Percentiles rank a stretch among this genome's conserved stretches.
These are phyloP conservation scores for Pseudocercospora macadamiae DNA, from an alignment of 2,329 filamentous ascomycete species.

Conservation along the genomic window DNA sequence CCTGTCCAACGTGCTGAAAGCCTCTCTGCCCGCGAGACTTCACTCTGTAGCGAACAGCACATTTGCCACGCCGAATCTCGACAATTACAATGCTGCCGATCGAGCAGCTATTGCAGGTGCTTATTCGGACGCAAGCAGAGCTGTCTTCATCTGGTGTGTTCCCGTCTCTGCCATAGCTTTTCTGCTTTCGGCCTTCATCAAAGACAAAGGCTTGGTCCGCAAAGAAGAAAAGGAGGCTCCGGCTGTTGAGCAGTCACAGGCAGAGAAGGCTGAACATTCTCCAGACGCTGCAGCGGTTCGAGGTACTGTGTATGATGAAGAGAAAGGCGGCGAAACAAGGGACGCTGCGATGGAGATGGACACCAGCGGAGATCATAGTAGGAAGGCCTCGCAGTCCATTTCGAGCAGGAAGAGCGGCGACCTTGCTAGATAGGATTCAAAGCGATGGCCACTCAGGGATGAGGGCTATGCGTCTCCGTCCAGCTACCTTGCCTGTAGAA, in stretches of 20 bases:
- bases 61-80: conserved; percentile 42
- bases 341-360: not conserved
- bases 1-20: conserved; percentile 39
- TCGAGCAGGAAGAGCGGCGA: not conserved
- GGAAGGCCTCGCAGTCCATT: not conserved
- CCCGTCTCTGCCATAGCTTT: conserved; percentile 58
- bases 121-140: conserved; percentile 48
- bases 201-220: conserved; percentile 34
- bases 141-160: conserved; percentile 61
- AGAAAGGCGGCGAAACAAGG: not conserved
- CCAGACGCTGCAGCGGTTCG: not conserved
- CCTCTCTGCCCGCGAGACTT: conserved; percentile 44
- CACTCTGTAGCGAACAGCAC: conserved; percentile 44
- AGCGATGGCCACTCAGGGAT: not conserved
- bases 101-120: conserved; percentile 42
- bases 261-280: not conserved
- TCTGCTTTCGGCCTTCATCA: conserved; percentile 55
- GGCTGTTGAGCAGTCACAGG: not conserved
- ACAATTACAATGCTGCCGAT: conserved; percentile 38
- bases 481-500: not conserved
- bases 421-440: not conserved
- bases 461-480: not conserved
- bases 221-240: conserved; percentile 29
- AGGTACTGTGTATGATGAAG: not conserved
- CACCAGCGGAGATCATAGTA: not conserved